A percentile compares a stretch with the other conserved stretches of the same genome.
Evolutionary conservation across 768 basidiomycete genomes (phyloP).

Genomic region (Termitomyces sp.): DNA sequence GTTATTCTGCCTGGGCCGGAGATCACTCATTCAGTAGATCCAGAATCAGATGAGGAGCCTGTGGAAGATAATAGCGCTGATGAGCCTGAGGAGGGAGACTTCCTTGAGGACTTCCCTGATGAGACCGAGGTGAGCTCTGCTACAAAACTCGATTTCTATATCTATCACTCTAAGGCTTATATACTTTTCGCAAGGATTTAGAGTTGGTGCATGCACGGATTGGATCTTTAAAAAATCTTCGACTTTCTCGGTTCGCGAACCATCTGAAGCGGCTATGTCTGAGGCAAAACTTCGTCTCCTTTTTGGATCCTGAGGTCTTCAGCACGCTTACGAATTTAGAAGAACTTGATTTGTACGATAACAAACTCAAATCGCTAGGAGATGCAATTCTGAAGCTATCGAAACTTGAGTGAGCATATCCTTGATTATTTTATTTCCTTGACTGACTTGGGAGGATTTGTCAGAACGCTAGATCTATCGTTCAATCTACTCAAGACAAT

Average conservation of each 20-base stretch:
- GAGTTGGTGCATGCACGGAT: slow-evolving; percentile 82
- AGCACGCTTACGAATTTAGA: slow-evolving; percentile 61
- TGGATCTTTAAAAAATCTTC: slow-evolving; percentile 58
- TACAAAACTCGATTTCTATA: not conserved
- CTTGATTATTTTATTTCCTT: not conserved
- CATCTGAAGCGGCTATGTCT: slow-evolving; percentile 74
- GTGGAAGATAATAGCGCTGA: slow-evolving; percentile 33
- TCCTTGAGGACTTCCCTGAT: slow-evolving; percentile 74
- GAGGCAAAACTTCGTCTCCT: slow-evolving; percentile 77
- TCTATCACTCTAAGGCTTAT: not conserved
- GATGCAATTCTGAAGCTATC: slow-evolving; percentile 54
- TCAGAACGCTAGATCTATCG: slow-evolving; percentile 83
- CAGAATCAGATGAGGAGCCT: slow-evolving; percentile 38
- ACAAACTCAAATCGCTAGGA: slow-evolving; percentile 75
- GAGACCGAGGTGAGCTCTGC: slow-evolving; percentile 66
- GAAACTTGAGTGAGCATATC: slow-evolving; percentile 46
- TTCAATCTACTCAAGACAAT: slow-evolving; percentile 84
- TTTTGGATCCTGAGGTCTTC: slow-evolving; percentile 70
- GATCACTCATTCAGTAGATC: slow-evolving; percentile 22
- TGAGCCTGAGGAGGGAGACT: slow-evolving; percentile 55
- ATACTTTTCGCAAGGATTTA: slow-evolving; percentile 54
- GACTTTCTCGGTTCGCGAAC: slow-evolving; percentile 64
- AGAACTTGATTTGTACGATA: slow-evolving; percentile 95
- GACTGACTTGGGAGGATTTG: not conserved
- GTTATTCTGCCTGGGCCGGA: slow-evolving; percentile 43